These are phyloP conservation scores for Penicillium freii DNA, from an alignment of 2,329 filamentous ascomycete species.

Conservation along the genomic window DNA sequence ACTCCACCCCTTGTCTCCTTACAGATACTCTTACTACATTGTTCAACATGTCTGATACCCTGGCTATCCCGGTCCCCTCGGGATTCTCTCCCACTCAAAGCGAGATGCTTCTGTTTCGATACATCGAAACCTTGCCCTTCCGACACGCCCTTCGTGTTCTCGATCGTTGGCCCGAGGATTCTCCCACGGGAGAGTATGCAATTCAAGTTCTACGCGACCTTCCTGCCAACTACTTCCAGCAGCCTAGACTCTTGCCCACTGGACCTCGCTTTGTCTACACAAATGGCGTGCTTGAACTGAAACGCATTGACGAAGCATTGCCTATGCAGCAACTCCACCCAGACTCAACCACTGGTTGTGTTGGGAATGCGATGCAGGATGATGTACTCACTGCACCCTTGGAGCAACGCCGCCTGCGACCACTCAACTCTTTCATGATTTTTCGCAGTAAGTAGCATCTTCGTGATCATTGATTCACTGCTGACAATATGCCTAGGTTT, in stretches of 20 bases:
- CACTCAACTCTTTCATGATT: constrained; percentile 41
- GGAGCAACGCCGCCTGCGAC: constrained; percentile 3
- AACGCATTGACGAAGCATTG: neutral
- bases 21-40: neutral
- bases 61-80: neutral
- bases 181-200: neutral
- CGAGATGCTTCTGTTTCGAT: neutral
- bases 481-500: constrained; percentile 39
- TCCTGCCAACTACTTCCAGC: neutral
- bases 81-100: neutral
- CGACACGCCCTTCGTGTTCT: neutral
- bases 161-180: neutral
- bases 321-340: neutral
- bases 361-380: neutral
- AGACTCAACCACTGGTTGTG: neutral
- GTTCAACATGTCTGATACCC: neutral
- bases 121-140: neutral
- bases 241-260: neutral
- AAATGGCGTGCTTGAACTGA: neutral
- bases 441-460: constrained; percentile 35
- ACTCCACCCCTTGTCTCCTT: neutral
- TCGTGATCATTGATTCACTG: neutral
- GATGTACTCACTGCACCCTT: neutral
- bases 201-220: neutral
- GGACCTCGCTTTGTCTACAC: neutral